Conservation (phyloP, 768 basidiomycete genomes). For the Lactarius deliciosus region DNA sequence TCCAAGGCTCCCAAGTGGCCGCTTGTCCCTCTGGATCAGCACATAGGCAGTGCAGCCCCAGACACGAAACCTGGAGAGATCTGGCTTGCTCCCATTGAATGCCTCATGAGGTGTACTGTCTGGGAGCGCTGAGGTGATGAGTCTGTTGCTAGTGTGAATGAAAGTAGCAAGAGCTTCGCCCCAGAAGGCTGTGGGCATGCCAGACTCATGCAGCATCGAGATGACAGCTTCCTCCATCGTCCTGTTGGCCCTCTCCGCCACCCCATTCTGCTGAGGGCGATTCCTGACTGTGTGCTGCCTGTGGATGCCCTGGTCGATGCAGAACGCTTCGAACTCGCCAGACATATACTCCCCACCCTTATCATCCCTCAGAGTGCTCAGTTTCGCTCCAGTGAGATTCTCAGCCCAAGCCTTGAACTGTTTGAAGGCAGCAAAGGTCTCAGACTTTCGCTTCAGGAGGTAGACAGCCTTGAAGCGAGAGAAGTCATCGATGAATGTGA, state of each 20-base stretch:
- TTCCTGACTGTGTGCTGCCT: conserved; percentile 24
- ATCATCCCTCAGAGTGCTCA: conserved; percentile 29
- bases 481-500: not conserved
- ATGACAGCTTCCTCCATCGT: conserved; percentile 21
- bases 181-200: not conserved
- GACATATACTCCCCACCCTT: conserved; percentile 34
- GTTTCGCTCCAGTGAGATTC: conserved; percentile 30
- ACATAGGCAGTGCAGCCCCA: not conserved
- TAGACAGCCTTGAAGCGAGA: not conserved
- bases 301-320: conserved; percentile 28
- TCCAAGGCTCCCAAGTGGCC: conserved; percentile 26
- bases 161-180: not conserved
- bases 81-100: not conserved
- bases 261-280: conserved; percentile 42
- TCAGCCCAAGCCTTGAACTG: conserved; percentile 36
- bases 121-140: not conserved
- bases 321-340: conserved; percentile 25
- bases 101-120: not conserved
- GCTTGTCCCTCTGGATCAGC: too few relatives aligned
- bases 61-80: not conserved
- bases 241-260: conserved; percentile 42
- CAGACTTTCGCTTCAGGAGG: conserved; percentile 28
- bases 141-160: not conserved
- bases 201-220: not conserved
- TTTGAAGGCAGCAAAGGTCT: conserved; percentile 34